Evolutionary conservation across 2,329 filamentous ascomycete species (phyloP), one percentile per base, ranked within the genome.

Genomic region (Trichoderma koningiopsis): DNA sequence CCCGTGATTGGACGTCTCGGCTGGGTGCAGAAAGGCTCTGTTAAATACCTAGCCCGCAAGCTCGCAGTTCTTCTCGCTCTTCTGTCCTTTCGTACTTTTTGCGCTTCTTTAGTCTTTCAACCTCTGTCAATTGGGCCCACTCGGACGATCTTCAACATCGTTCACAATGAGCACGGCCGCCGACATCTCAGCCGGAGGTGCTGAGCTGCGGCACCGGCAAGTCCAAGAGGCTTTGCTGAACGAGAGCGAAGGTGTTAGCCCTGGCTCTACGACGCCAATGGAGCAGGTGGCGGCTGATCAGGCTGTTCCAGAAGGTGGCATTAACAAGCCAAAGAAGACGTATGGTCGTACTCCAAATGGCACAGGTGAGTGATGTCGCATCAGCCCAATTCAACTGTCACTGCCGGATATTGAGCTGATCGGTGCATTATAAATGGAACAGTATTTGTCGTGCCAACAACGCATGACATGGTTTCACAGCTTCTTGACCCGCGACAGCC

Each of bases 381-480:
- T 56, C 35, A 7, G 14, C 31, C 70, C 19, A 8, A 37, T 53
- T 13, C 13, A 33, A 31, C 47, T 22, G 40, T 14, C 31, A n/a
- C 47, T 43, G 64, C 43, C 60, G 27, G 22, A 22, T 55, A 10
- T 61, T 29, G 43, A 58, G 57, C 72, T 74, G 71, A 74, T 52
- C 52, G 22, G 14, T 13, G 31, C 69, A 47, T 40, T 31, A 33
- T n/a, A n/a, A 31, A 22, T 24, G 27, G 14, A 6, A 59, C 76
- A 98, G 96, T 97, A 76, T 99, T 99, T 79, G 91, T 93, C 70
- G 96, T 99, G 67, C 96, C 96, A 59, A 91, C 93, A 72, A 99
- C 96, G 68, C 94, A 97, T 85, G 96, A 99, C 82, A 98, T 99
- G 96, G 95, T 99, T 75, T 97, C 95, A 63, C 96, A 98, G 82